Conservation (phyloP, 768 basidiomycete genomes). For the Coprinopsis marcescibilis region DNA sequence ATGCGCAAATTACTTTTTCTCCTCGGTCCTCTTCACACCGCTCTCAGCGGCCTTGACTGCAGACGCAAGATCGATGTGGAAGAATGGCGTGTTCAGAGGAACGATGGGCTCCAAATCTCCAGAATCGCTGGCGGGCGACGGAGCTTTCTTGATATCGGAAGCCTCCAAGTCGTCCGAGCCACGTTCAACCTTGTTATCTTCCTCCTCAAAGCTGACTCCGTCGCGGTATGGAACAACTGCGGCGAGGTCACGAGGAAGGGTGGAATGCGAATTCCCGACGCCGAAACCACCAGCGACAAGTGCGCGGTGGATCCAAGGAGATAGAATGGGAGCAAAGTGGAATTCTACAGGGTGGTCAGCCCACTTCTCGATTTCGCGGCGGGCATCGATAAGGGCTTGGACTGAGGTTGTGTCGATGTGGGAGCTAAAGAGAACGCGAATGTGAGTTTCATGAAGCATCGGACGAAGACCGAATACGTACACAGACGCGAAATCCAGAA, state of each 20-base stretch:
- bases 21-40: conserved; percentile 21
- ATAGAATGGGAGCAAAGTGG: conserved; percentile 90
- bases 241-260: conserved; percentile 58
- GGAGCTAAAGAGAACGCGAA: conserved; percentile 36
- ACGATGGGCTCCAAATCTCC: conserved; percentile 36
- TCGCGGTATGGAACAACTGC: conserved; percentile 66
- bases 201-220: conserved; percentile 25
- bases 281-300: conserved; percentile 91
- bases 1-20: conserved; percentile 2
- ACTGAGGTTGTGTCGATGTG: conserved; percentile 91
- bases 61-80: conserved; percentile 81
- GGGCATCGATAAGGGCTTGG: conserved; percentile 86
- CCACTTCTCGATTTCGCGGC: conserved; percentile 86
- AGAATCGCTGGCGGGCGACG: conserved; percentile 10
- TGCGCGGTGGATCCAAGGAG: conserved; percentile 90
- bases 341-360: conserved; percentile 78
- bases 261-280: conserved; percentile 42
- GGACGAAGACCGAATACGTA: conserved; percentile 28
- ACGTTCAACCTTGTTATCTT: conserved; percentile 20
- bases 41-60: conserved; percentile 69
- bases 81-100: conserved; percentile 65
- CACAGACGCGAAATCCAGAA: conserved; percentile 87
- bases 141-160: conserved; percentile 29
- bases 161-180: conserved; percentile 21
- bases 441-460: neutral